Percentiles rank a stretch among this genome's conserved stretches.
These are phyloP conservation scores for Cinchona pubescens DNA, from an alignment of 257 asterid species.

Conservation along the genomic window DNA sequence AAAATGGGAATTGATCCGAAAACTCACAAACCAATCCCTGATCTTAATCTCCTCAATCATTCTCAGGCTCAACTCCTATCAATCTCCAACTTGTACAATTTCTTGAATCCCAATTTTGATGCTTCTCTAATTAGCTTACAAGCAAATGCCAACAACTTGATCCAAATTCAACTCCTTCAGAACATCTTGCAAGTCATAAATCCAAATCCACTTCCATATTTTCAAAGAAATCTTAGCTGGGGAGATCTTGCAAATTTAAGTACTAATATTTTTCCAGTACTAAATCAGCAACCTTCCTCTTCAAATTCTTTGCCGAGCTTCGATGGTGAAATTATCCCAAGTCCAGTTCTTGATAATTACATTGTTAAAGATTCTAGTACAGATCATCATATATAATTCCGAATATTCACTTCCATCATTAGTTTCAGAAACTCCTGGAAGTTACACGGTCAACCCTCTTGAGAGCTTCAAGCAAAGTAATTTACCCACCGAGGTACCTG, in stretches of 20 bases:
- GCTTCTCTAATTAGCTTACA: conserved; percentile 27
- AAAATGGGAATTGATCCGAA: conserved; percentile 50
- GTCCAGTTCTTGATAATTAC: neutral
- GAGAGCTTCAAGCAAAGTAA: conserved; percentile 9
- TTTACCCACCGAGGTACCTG: conserved; percentile 4
- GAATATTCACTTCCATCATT: conserved; percentile 45
- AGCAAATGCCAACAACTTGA: conserved; percentile 20
- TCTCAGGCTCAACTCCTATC: conserved; percentile 16
- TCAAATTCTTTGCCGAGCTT: conserved; percentile 17
- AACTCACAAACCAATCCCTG: conserved; percentile 44
- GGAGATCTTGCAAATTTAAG: conserved; percentile 17
- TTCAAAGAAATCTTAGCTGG: conserved; percentile 18
- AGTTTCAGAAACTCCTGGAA: conserved; percentile 24
- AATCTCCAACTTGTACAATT: conserved; percentile 7
- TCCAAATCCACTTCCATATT: conserved; percentile 28
- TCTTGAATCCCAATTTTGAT: conserved; percentile 24
- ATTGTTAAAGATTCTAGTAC: neutral
- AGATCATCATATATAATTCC: neutral
- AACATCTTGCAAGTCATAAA: conserved; percentile 35
- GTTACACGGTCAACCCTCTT: conserved; percentile 19
- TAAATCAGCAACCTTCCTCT: conserved; percentile 2
- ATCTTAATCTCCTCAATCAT: conserved; percentile 28
- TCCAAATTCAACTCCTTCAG: conserved; percentile 36
- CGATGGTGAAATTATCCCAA: conserved; percentile 17
- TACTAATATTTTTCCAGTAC: conserved; percentile 1